Base-by-base conservation (phyloP, 169 alveolate genomes). In the Ichthyophthirius multifiliis region DNA sequence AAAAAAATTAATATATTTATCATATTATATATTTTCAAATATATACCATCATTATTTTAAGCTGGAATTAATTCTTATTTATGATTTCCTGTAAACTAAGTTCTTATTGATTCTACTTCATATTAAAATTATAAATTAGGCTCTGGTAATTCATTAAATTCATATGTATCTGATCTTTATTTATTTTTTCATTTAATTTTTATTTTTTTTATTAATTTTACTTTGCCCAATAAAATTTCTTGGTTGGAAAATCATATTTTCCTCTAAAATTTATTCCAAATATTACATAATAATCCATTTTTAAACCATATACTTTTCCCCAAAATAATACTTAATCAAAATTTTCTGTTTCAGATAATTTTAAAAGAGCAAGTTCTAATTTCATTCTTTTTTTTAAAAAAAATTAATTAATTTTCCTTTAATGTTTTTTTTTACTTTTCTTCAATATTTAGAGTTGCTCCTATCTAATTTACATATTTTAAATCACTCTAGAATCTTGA, bases 251-350 rank as follows among this genome's bases (percentile, higher is more conserved):
- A 74, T 90, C 98, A 73, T 90, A 93, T 12, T 90, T 71, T 16
- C 84, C 87, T 34, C 74, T 71, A 71, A 87, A 94, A 83, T 90
- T 76, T 7, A 93, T 41, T 13, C 94, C 94, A 3, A 78, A 32
- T 3, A 95, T 95, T 12, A 94, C 86, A 63, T 89, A 91, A 80
- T 94, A 94, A 48, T 92, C 94, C 4, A 85, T 77, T 31, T 83
- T 87, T n/a, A 82, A 63, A 32, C 96, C 96, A 15, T 65, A 67
- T 34, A 94, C 88, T 77, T 85, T 90, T 13, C 97, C 96, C 96
- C 97, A 94, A 71, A 92, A 91, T 62, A 85, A 62, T 37, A 89
- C 41, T 71, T 81, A 41, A 81, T 81, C 86, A 71, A 81, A 81
- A 43, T 67, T 31, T 27, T 73, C 23, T 10, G 77, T 41, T 81